Evolutionary conservation across 1,284 basidiomycete genomes (phyloP), one percentile per base, ranked within the genome.

Genomic region (Cryptococcus hybrid): DNA sequence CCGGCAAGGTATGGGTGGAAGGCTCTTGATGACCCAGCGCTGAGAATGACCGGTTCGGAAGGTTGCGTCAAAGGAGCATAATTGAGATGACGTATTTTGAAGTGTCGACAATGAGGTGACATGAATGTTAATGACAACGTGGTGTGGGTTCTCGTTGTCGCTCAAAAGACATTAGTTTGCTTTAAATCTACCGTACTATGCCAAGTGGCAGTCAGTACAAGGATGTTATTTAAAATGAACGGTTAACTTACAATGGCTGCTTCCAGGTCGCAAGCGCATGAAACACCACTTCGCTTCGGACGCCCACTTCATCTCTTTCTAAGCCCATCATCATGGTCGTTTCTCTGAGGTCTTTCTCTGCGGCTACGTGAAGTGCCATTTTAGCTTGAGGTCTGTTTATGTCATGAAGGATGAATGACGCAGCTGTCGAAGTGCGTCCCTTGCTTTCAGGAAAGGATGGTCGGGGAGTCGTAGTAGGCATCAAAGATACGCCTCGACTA

Each of bases 321-420:
- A 77, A 55, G 7, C 71, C 73, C 61, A 74, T 65, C 59, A 76
- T 61, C 70, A 79, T 71, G 3, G 77, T 79, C 8, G 78, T 79
- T 55, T 80, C 78, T 40, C 76, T 61, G 39, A 76, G 47, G 62
- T 78, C 77, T 47, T 62, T 58, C 24, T 71, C 68, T 1, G 59
- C 70, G 85, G 86, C 82, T 85, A 85, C 89, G 65, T 84, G 85
- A 0, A 85, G 80, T 1, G 61, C 59, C 38, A 59, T 59, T 45
- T 55, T 57, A 3, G 51, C 47, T 30, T 53, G 36, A 15, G 46
- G 48, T 12, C 40, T 62, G 6, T 69, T 63, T 39, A 83, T 82
- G 24, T 76, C 65, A 34, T 60, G 50, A 2, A 64, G 24, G 54
- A 65, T 54, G 48, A 69, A 63, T 3, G 58, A 54, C 2, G 57